Evolutionary conservation across 495 filamentous ascomycete species (phyloP), one percentile per base, ranked within the genome.

Genomic region (Neurospora cerealis): DNA sequence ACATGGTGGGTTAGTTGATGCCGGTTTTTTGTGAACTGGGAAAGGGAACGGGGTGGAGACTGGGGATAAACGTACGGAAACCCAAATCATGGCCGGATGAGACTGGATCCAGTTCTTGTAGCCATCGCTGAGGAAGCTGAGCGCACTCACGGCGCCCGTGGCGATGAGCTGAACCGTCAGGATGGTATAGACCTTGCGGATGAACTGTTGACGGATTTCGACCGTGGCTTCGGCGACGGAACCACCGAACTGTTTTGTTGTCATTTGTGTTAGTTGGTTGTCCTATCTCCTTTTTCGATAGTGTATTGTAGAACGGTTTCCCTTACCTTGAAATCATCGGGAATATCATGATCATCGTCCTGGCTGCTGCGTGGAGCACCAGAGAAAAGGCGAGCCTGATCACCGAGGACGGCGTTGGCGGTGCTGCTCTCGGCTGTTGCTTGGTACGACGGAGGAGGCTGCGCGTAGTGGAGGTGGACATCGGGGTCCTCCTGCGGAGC

Each of bases 141-240:
- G 81, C 46, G 92, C 90, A 85, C 90, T 92, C 75, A 98, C 87
- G 77, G 89, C 86, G 38, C 91, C 91, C 2, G 96, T 99, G 74
- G 90, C 89, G 77, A 98, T 83, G 32, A 99, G 90, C 77, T 99
- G 96, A 38, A 92, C 92, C 15, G 96, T 95, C 69, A 77, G 73
- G 77, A 86, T 83, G 60, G 81, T 85, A 78, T 87, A 83, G 73
- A 87, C 83, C 83, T 99, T 99, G 79, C 96, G 93, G 74, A 99
- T 89, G 83, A 99, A 99, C 85, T 95, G 92, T 90, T 98, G 97
- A 74, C 96, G 92, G 81, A 99, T 97, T 75, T 96, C 93, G 78
- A 98, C 85, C 11, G 94, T 96, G 48, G 91, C 96, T 84, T 98
- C 96, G 73, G 95, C 89, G 70, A 98, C 94, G 13, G 89, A 93